These are phyloP conservation scores for Exutisphaerella laricina DNA, from an alignment of 2,329 filamentous ascomycete genomes.

Conservation along the genomic window DNA sequence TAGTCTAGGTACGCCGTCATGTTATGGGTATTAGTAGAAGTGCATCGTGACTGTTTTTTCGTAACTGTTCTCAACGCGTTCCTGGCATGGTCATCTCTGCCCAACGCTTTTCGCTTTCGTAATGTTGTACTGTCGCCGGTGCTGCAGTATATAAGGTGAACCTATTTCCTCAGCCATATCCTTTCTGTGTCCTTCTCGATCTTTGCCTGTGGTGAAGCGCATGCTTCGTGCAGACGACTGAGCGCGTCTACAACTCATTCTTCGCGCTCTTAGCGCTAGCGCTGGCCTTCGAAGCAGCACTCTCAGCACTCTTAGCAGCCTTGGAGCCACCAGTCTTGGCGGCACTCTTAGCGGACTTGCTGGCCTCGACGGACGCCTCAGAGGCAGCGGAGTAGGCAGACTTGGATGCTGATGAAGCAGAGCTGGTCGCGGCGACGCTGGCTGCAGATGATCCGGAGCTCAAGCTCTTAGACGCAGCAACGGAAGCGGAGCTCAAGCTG, in stretches of 20 bases:
- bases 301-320: slow-evolving; percentile 20
- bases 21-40: slow-evolving; percentile 18
- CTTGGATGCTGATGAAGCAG: slow-evolving; percentile 23
- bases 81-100: slow-evolving; percentile 3
- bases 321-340: too few species aligned
- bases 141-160: slow-evolving; percentile 6
- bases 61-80: slow-evolving; percentile 15
- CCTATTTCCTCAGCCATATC: not conserved
- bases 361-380: slow-evolving; percentile 22
- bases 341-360: slow-evolving; percentile 28
- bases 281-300: not conserved
- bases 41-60: slow-evolving; percentile 16
- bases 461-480: slow-evolving; percentile 19
- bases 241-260: slow-evolving; percentile 40
- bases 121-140: slow-evolving; percentile 9
- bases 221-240: not conserved
- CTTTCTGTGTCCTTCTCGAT: slow-evolving; percentile 1
- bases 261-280: slow-evolving; percentile 34
- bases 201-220: not conserved
- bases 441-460: slow-evolving; percentile 29
- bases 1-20: slow-evolving; percentile 13
- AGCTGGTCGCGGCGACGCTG: slow-evolving; percentile 24
- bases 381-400: slow-evolving; percentile 30
- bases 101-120: slow-evolving; percentile 7
- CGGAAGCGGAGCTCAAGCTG: slow-evolving; percentile 34